These are phyloP conservation scores for Euptelea pleiosperma DNA, from an alignment of 164 flowering plant genomes.

Conservation along the genomic window DNA sequence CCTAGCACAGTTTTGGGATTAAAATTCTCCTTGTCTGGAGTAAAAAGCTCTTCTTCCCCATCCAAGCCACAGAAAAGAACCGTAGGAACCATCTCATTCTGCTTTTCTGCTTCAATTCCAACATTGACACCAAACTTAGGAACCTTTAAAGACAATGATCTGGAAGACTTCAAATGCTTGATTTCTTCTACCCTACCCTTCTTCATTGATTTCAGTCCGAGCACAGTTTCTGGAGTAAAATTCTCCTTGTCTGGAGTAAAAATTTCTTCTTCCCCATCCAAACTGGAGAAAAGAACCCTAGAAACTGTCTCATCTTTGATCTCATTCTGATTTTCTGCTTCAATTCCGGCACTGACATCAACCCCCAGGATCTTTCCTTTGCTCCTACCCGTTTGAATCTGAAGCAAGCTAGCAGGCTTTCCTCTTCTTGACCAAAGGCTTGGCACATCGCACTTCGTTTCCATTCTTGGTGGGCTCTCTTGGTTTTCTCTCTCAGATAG, in stretches of 20 bases:
- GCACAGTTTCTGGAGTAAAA: slow-evolving; percentile 40
- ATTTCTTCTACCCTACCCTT: slow-evolving; percentile 31
- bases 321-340: slow-evolving; percentile 13
- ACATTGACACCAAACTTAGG: slow-evolving; percentile 7
- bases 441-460: slow-evolving; percentile 14
- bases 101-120: slow-evolving; percentile 3
- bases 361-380: slow-evolving; percentile 17
- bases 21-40: slow-evolving; percentile 60
- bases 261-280: slow-evolving; percentile 36
- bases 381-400: slow-evolving; percentile 34
- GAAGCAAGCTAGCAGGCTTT: slow-evolving; percentile 39
- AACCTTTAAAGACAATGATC: slow-evolving; percentile 28
- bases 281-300: slow-evolving; percentile 30
- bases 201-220: slow-evolving; percentile 29
- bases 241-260: slow-evolving; percentile 69
- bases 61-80: slow-evolving; percentile 32
- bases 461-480: slow-evolving; percentile 25
- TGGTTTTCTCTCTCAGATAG: slow-evolving; percentile 19
- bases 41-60: slow-evolving; percentile 36
- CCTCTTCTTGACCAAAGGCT: slow-evolving; percentile 67
- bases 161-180: slow-evolving; percentile 14
- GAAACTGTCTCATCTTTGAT: slow-evolving; percentile 8
- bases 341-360: slow-evolving; percentile 1
- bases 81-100: slow-evolving; percentile 19
- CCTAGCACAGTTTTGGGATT: slow-evolving; percentile 34